Base-by-base conservation (phyloP, 2,329 filamentous ascomycete species). In the Reticulascus tulasneorum region DNA sequence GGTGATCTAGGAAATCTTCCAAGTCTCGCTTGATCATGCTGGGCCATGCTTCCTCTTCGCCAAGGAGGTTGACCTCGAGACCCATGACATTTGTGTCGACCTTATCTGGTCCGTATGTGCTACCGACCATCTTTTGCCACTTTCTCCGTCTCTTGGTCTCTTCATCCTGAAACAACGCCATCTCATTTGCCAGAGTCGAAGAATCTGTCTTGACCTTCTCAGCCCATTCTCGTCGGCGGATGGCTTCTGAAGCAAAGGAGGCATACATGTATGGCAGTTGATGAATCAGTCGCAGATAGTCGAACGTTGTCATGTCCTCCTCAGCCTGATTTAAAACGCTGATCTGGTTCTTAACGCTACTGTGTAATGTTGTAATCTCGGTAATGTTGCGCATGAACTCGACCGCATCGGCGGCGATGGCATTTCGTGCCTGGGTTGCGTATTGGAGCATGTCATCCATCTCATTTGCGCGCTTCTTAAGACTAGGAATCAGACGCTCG, bases 161-260 rank as follows among this genome's bases (percentile, higher is more conserved):
- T 59, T 97, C 93, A 42, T 96, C 90, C 53, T 93, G 87, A 46
- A 94, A 91, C 1, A 86, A 69, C 2, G 89, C 87, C 75, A 97
- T 87, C 55, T 97, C 91, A 56, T 97, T 94, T 18, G 89, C 88
- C 18, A 98, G 66, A 0, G 84, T 87, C 3, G 86, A 82, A 1
- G 91, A 93, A 52, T 97, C 93, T 3, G 78, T 75, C 55, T 84
- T 87, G 59, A 97, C 84, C 61, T 94, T 95, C 34, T 94, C 87
- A 10, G 78, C 79, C 90, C 93, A 98, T 62, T 96, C 90, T 22
- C 82, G 82, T 16, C 93, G 82, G 38, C 86, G 79, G 25, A 96
- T 79, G 12, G 88, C 84, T 61, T 98, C 93, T 4, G 87, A 77
- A 15, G 94, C 68, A 40, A 95, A 85, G 3, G 89, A 90, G 1